A percentile compares a stretch with the other conserved stretches of the same genome.
Evolutionary conservation across 306 rosid genomes (phyloP).

Genomic region (Pachyrhizus erosus): DNA sequence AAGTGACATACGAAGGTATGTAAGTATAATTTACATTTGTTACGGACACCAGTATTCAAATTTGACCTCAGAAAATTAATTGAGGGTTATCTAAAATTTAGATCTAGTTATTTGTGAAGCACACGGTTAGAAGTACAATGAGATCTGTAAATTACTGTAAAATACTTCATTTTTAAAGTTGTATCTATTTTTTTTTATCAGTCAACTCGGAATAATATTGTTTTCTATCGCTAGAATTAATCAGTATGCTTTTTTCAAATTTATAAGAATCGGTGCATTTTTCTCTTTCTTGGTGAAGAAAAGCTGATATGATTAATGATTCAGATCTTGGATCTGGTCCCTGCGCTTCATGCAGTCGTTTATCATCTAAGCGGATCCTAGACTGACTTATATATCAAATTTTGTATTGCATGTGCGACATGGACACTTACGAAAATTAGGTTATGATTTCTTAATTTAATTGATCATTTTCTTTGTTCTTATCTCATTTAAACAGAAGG

Average conservation of each 20-base stretch:
- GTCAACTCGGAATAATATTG: background rate
- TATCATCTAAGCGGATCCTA: background rate
- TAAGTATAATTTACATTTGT: background rate
- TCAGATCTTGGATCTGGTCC: constrained; percentile 35
- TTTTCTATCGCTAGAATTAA: background rate
- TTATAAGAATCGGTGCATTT: background rate
- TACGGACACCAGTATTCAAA: background rate
- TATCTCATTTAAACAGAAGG: background rate
- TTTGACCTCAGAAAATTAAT: background rate
- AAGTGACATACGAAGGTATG: background rate
- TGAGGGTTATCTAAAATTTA: background rate
- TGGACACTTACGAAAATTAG: background rate
- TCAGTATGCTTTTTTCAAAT: background rate
- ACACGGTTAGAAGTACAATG: background rate
- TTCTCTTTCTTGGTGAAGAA: constrained; percentile 4
- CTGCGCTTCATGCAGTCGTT: background rate
- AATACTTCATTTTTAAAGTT: too few species aligned
- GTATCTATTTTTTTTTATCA: too few species aligned
- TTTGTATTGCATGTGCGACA: background rate
- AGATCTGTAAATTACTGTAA: too few species aligned
- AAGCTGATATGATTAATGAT: constrained; percentile 15
- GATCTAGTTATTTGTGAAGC: background rate
- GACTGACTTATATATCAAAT: background rate
- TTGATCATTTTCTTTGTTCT: background rate
- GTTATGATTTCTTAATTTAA: background rate